Evolutionary conservation across 805 yeast genomes (phyloP), one percentile per base, ranked within the genome.

Genomic region (Spathaspora boniae): DNA sequence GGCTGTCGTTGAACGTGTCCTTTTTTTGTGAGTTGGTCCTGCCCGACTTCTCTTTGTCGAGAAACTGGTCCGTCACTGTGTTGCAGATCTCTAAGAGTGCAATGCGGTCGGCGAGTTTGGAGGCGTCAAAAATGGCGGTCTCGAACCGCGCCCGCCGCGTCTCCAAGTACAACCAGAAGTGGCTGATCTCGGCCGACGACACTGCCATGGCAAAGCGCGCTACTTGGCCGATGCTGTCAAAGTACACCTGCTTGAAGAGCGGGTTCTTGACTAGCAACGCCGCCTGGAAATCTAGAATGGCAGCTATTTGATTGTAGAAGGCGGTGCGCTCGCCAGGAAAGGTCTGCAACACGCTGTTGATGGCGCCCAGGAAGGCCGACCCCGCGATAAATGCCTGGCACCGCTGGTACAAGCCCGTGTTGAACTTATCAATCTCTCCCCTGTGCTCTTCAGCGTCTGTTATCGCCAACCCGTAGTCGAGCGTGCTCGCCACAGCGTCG

Each of bases 31-130:
- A 53, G 38, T 62, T 56, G 18, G 42, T 47, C 15, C 48, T 49
- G 3, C 57, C 62, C 4, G 29, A 5, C 11, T 45, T 27, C 5
- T 44, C 16, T 23, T 39, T 38, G 16, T 42, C 43, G 14, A 48
- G 40, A 22, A 41, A 39, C 27, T 47, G 53, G 43, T 67, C 72
- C 6, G 69, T 60, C 24, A 67, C 41, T 16, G 53, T 45, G 33
- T 68, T 67, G 41, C 69, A 62, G 6, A 65, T 47, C n/a, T 64
- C 68, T 36, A 68, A 50, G 9, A 68, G 37, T 5, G 67, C 51
- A 6, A 68, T 65, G 39, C 73, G 46, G 39, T 68, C 68, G 40
- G 52, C 44, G 8, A 60, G 57, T 5, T 46, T 36, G 8, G 46
- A 42, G 16, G 53, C 45, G 37, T 54, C 53, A 41, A 63, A 65